A percentile compares a stretch with the other conserved stretches of the same genome.
Conservation (phyloP, 2,329 filamentous ascomycete species). For the Pyrenochaeta sp. region DNA sequence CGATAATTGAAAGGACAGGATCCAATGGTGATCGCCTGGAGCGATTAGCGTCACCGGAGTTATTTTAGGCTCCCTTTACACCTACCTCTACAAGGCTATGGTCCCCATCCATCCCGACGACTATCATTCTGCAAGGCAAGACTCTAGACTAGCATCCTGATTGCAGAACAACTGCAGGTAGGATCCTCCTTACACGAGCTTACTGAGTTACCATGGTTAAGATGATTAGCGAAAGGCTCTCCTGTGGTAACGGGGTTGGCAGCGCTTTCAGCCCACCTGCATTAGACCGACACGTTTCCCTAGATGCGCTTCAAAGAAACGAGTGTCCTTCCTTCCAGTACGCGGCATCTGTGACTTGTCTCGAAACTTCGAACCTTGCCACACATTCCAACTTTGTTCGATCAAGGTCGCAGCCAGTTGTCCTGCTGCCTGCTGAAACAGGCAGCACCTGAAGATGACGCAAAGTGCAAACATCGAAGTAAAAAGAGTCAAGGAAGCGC, state of each 20-base stretch:
- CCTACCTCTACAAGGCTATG: background rate
- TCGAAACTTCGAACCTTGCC: background rate
- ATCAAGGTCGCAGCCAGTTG: background rate
- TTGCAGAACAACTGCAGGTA: background rate
- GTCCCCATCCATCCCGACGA: background rate
- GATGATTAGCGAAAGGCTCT: background rate
- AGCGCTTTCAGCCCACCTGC: background rate
- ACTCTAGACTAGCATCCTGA: background rate
- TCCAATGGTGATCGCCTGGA: background rate
- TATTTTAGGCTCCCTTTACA: background rate
- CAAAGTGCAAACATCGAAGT: background rate
- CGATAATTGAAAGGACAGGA: background rate
- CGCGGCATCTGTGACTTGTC: background rate
- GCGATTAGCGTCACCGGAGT: background rate
- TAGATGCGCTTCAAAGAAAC: background rate
- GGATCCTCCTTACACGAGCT: background rate
- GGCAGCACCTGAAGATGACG: background rate
- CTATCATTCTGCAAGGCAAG: background rate
- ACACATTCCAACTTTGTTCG: background rate
- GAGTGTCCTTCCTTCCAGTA: background rate
- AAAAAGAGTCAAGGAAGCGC: background rate
- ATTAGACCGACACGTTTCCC: background rate
- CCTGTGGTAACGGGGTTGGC: background rate
- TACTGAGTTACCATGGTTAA: slow-evolving; percentile 1
- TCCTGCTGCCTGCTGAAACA: background rate